Conservation (phyloP, 192 early-diverging fungal genomes). For the Helicostylum pulchrum region DNA sequence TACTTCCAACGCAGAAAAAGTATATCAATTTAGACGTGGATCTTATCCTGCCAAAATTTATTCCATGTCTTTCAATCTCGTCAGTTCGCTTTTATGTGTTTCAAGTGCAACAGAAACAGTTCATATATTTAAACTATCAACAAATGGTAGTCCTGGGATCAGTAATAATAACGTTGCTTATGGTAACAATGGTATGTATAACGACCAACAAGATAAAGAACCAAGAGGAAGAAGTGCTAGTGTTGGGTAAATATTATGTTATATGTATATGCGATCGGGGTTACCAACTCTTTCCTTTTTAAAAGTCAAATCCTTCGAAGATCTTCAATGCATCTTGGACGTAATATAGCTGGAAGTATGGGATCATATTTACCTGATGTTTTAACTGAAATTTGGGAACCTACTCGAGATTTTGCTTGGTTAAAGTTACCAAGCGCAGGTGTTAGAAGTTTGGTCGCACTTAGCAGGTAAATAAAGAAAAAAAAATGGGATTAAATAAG, state of each 20-base stretch:
- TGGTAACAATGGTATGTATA: neutral
- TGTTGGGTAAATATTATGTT: slow-evolving; percentile 34
- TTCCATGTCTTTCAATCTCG: slow-evolving; percentile 83
- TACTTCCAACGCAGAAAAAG: slow-evolving; percentile 77
- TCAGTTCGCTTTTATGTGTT: slow-evolving; percentile 69
- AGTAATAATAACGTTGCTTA: slow-evolving; percentile 22
- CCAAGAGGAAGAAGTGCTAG: slow-evolving; percentile 25
- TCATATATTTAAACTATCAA: slow-evolving; percentile 82
- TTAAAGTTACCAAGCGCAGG: slow-evolving; percentile 80
- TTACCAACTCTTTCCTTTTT: slow-evolving; percentile 2
- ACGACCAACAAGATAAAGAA: slow-evolving; percentile 11
- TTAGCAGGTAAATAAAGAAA: slow-evolving; percentile 55
- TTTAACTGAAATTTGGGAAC: slow-evolving; percentile 93
- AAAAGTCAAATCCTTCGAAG: slow-evolving; percentile 52
- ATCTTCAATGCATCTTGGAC: slow-evolving; percentile 56
- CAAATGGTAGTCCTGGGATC: slow-evolving; percentile 10
- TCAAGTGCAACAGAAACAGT: slow-evolving; percentile 94
- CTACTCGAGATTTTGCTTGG: slow-evolving; percentile 90
- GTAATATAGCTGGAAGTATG: slow-evolving; percentile 73
- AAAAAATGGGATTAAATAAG: neutral
- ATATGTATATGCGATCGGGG: neutral
- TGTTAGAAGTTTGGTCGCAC: slow-evolving; percentile 71
- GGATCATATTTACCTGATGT: slow-evolving; percentile 84
- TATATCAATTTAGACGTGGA: slow-evolving; percentile 93
- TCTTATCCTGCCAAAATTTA: slow-evolving; percentile 90